Conservation (phyloP, 306 rosid species). For the peach (Prunus persica) region DNA sequence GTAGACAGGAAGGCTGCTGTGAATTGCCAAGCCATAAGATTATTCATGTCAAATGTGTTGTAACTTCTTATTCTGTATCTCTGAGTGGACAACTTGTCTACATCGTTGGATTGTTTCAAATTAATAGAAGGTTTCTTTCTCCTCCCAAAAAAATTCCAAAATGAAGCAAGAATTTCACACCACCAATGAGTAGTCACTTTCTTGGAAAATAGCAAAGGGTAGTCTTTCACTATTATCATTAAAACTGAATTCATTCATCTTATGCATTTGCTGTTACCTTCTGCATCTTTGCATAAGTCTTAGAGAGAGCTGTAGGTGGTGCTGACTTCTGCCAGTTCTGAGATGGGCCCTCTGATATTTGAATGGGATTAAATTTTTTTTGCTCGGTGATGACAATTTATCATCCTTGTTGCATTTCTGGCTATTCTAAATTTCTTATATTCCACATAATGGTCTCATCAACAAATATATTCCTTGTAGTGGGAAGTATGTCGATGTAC, state of each 20-base stretch:
- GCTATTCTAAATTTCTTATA: too few species aligned
- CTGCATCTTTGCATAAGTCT: neutral
- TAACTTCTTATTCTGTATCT: neutral
- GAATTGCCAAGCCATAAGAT: too few species aligned
- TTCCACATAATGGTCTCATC: too few species aligned
- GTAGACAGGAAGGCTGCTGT: neutral
- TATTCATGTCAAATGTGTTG: neutral
- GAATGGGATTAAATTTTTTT: too few species aligned
- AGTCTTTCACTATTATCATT: neutral
- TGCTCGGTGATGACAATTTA: too few species aligned
- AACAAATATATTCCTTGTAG: too few species aligned
- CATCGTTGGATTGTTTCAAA: neutral
- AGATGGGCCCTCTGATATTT: too few species aligned
- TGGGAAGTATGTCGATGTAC: too few species aligned
- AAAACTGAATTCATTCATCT: neutral
- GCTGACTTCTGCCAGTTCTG: neutral
- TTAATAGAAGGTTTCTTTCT: too few species aligned
- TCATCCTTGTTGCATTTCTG: too few species aligned
- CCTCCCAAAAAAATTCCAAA: too few species aligned
- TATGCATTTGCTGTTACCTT: too few species aligned
- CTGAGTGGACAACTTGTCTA: neutral
- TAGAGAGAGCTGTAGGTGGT: neutral
- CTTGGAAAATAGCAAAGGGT: neutral
- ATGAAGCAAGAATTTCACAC: neutral
- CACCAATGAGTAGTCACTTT: neutral